Evolutionary conservation across 1,139 yeast genomes (phyloP).

Genomic region (Magnusiomyces ingens): DNA sequence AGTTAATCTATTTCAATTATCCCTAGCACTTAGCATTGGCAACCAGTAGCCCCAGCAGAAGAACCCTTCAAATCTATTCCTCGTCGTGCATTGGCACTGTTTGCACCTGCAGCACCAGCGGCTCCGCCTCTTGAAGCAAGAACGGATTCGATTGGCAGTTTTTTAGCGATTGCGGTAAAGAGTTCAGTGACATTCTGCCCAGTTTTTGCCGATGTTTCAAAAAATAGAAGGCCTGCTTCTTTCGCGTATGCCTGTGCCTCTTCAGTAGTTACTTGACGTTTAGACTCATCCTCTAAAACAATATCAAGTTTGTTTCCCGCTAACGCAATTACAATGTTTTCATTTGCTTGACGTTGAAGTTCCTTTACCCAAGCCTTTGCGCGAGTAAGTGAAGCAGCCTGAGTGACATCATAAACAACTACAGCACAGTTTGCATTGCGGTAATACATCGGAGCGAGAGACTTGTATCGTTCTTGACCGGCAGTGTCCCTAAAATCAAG

Average conservation of each 20-base stretch:
- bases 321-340: conserved; percentile 74
- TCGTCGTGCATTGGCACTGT: not conserved
- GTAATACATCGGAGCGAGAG: conserved; percentile 86
- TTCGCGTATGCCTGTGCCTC: conserved; percentile 54
- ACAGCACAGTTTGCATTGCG: conserved; percentile 84
- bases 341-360: conserved; percentile 81
- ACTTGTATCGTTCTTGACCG: conserved; percentile 86
- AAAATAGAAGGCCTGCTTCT: conserved; percentile 74
- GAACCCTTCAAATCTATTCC: conserved; percentile 7
- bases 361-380: conserved; percentile 97
- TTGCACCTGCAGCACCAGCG: not conserved
- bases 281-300: conserved; percentile 16
- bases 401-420: conserved; percentile 70
- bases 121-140: conserved; percentile 3
- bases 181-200: conserved; percentile 76
- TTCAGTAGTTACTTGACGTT: conserved; percentile 47
- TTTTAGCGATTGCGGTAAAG: conserved; percentile 68
- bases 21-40: conserved; percentile 3
- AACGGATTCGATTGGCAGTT: conserved; percentile 33
- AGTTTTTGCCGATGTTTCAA: conserved; percentile 92
- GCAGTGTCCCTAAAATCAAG: conserved; percentile 70
- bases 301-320: conserved; percentile 82
- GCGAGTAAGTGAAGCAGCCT: conserved; percentile 62
- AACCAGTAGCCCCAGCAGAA: conserved; percentile 1
- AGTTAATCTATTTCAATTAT: not conserved